phyloP scores from a whole-genome alignment of 306 rosid species.

The peach (Prunus persica) region Prunus_persica_NCBIv2 NC_034009.1:37846001-37846500 shows the following conservation, averaged over 20 bases:
- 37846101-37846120: constrained; percentile 84
- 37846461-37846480: too few relatives aligned
- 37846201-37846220: neutral
- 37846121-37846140: constrained; percentile 82
- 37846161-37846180: neutral
- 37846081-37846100: constrained; percentile 65
- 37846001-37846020: constrained; percentile 70
- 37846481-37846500: too few relatives aligned
- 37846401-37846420: too few relatives aligned
- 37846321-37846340: too few relatives aligned
- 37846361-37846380: too few relatives aligned
- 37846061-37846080: constrained; percentile 55
- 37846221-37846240: neutral
- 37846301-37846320: neutral
- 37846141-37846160: constrained; percentile 16
- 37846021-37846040: constrained; percentile 78
- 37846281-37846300: neutral
- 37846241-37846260: constrained; percentile 4
- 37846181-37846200: neutral
- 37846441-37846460: too few relatives aligned
- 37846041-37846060: constrained; percentile 58
- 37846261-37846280: neutral
- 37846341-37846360: too few relatives aligned
- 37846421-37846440: too few relatives aligned
- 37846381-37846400: too few relatives aligned